Evolutionary conservation across 148 eudicot genomes (phyloP).

Genomic region (Vaccinium vitisidaea): DNA sequence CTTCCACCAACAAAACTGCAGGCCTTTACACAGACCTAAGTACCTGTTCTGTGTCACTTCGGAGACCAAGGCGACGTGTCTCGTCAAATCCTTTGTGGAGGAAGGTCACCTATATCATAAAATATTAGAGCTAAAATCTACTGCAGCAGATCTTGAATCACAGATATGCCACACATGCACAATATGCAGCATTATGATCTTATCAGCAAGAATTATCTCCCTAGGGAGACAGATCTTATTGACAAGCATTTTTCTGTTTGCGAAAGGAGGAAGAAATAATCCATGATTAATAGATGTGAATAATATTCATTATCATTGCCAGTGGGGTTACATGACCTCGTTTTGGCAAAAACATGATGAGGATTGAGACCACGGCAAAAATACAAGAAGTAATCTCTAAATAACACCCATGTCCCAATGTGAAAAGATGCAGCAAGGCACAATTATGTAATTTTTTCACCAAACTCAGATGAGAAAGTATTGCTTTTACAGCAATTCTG

Average conservation of each 20-base stretch:
- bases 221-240: not conserved
- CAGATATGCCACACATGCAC: not conserved
- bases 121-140: not conserved
- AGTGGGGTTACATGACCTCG: not conserved
- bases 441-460: not conserved
- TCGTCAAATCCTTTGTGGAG: constrained; percentile 98
- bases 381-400: not conserved
- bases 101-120: constrained; percentile 67
- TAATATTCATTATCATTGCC: not conserved
- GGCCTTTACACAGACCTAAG: constrained; percentile 5
- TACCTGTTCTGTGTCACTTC: constrained; percentile 85
- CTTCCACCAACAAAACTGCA: too few species aligned
- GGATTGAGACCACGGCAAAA: not conserved
- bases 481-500: not conserved
- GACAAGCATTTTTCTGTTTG: not conserved
- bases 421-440: not conserved
- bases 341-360: not conserved
- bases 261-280: not conserved
- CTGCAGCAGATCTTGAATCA: constrained; percentile 9
- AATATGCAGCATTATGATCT: not conserved
- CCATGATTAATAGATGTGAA: not conserved
- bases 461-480: not conserved
- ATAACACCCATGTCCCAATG: not conserved
- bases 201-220: not conserved
- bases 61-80: constrained; percentile 91